Base-by-base conservation (phyloP, 345 rosid species). In the Combretum micranthum region DNA sequence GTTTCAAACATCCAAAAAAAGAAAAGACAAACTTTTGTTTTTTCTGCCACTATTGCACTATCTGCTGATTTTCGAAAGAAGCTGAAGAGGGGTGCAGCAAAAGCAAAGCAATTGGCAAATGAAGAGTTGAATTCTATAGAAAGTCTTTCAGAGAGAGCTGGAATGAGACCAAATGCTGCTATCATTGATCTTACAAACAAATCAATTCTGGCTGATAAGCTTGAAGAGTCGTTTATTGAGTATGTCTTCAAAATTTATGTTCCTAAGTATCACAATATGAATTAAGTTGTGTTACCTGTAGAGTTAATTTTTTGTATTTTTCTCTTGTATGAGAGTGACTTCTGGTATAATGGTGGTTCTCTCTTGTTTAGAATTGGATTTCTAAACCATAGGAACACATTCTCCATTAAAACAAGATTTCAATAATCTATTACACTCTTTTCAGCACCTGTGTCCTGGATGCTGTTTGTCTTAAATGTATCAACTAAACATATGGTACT, bases 31-130 rank as follows among this genome's bases (percentile, higher is more conserved):
- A 87, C 97, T 3, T 78, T 85, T 73, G 97, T 93, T 47, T 93
- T 93, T 70, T 93, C 99, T 67, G 99, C 99, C 46, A 89, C 99
- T 67, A 69, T 93, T 68, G 90, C 97, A 26, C 77, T 93, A 47
- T 89, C 97, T 61, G 71, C 88, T 26, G 97, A 85, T 74, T 93
- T 89, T 66, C 92, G 96, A 62, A 93, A 82, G 82, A 93, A 89
- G 82, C 84, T 93, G 66, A 87, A 89, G 83, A 83, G 77, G 23
- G 79, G 90, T 47, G 69, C 71, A 48, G 44, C 67, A 0, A 89
- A 77, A 79, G 75, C 83, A 61, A 89, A 89, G 76, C 86, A 83
- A 65, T 64, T 80, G 43, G 60, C 50, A 9, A 60, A 64, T 55
- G 88, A 65, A 56, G 88, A 71, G 55, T 67, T 87, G 43, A 83